Base-by-base conservation (phyloP, 768 basidiomycete species). In the Ramaria sp. region DNA sequence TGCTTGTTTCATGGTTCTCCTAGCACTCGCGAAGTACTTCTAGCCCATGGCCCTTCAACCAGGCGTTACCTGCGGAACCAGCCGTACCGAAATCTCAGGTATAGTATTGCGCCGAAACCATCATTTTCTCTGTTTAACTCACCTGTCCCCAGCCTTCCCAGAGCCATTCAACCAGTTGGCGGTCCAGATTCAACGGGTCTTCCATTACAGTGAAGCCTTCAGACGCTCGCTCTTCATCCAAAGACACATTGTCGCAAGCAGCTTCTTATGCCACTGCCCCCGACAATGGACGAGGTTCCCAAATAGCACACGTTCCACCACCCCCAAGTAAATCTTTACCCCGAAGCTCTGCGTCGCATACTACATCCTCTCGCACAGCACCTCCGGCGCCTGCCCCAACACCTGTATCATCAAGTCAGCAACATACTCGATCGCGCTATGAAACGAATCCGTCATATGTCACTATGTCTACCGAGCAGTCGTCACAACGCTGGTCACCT, bases 271-370 rank as follows among this genome's bases (percentile, higher is more conserved):
- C 10, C 20, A n/a, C 20, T 41, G 20, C 16, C 16, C 39, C 39
- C 8, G 39, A 41, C 6, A 10, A 13, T n/a, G 12, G 7, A 8
- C 9, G 47, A 48, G 15, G 3, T 20, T 36, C 9, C 4, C 38
- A 51, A 12, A 38, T 22, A 51, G 18, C 20, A 30, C 15, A 34
- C 50, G 5, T 37, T 60, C 74, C 74, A 39, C 66, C 75, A 58
- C 74, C 77, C 64, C 71, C 69, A 57, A 67, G 61, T 49, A 55
- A 58, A 56, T 61, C 67, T 63, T 62, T 48, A n/a, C 37, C 52
- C 32, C 57, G 30, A 42, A 61, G 52, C 50, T 61, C 59, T 55
- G 64, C 60, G n/a, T 56, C 52, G 48, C 57, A 63, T 22, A 47
- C 60, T 53, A 59, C 61, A 12, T 64, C 65, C 28, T 67, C 66